A percentile compares a stretch with the other conserved stretches of the same genome.
Conservation (phyloP, 371 early-diverging fungal genomes). For the Mortierella polycephala region DNA sequence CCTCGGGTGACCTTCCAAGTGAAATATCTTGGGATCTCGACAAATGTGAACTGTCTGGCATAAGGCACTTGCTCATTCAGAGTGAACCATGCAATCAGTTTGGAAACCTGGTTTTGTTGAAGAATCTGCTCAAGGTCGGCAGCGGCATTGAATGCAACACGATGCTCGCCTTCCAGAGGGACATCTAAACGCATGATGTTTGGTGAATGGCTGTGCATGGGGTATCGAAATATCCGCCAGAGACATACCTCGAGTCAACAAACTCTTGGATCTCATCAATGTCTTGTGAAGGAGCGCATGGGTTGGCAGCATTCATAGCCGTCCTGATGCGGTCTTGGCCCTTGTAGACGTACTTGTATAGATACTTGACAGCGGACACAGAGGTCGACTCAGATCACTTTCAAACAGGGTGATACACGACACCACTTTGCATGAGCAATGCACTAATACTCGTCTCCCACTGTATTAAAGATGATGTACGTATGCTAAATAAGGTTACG, state of each 20-base stretch:
- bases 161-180: slow-evolving; percentile 33
- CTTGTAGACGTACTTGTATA: slow-evolving; percentile 58
- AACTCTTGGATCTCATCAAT: slow-evolving; percentile 40
- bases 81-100: slow-evolving; percentile 43
- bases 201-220: slow-evolving; percentile 34
- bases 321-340: slow-evolving; percentile 42
- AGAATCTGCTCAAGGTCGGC: slow-evolving; percentile 10
- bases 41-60: slow-evolving; percentile 16
- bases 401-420: too few relatives aligned
- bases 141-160: slow-evolving; percentile 15
- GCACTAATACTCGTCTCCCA: too few relatives aligned
- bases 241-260: slow-evolving; percentile 49
- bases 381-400: too few relatives aligned
- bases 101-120: slow-evolving; percentile 6
- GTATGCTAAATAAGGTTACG: too few relatives aligned
- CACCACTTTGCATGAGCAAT: too few relatives aligned
- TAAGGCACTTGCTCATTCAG: slow-evolving; percentile 11
- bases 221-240: slow-evolving; percentile 47
- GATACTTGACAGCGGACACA: slow-evolving; percentile 50
- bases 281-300: slow-evolving; percentile 2
- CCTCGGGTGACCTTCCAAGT: slow-evolving; percentile 2
- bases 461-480: too few relatives aligned
- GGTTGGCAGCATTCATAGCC: background rate
- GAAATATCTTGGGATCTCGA: slow-evolving; percentile 28
- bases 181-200: slow-evolving; percentile 21